Percentiles rank a stretch among this genome's conserved stretches.
Conservation (phyloP, 129 eudicot genomes). For the Dittrichia graveolens region DNA sequence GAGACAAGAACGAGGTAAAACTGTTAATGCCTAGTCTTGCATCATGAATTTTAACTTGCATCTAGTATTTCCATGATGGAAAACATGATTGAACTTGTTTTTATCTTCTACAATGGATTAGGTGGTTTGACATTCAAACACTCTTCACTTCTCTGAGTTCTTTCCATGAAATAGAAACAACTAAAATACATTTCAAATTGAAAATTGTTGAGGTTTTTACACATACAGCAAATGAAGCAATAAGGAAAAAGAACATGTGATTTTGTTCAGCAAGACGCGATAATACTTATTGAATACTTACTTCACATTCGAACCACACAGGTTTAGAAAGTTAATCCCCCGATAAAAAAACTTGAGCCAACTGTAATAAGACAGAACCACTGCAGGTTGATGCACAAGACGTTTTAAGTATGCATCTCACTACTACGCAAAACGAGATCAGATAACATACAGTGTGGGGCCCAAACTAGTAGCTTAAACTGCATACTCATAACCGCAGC, state of each 20-base stretch:
- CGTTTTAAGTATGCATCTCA: constrained; percentile 11
- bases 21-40: too few species aligned
- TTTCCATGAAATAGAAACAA: neutral
- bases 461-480: constrained; percentile 13
- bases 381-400: constrained; percentile 14
- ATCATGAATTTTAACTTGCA: too few species aligned
- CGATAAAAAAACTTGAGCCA: constrained; percentile 19
- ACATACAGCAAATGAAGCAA: constrained; percentile 9
- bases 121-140: neutral
- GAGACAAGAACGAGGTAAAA: too few species aligned
- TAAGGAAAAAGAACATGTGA: constrained; percentile 12
- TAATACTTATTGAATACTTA: constrained; percentile 25
- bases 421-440: constrained; percentile 2
- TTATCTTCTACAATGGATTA: neutral
- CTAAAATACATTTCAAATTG: constrained; percentile 14
- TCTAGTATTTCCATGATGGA: too few species aligned
- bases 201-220: neutral
- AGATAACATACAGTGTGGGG: constrained; percentile 14
- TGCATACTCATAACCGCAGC: constrained; percentile 14
- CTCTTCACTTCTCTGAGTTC: neutral
- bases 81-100: too few species aligned
- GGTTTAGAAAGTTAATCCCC: constrained; percentile 6
- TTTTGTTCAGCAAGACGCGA: neutral
- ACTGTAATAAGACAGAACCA: constrained; percentile 7
- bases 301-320: constrained; percentile 22